Conservation (phyloP, 2,329 filamentous ascomycete species). For the Stemphylium beticola region DNA sequence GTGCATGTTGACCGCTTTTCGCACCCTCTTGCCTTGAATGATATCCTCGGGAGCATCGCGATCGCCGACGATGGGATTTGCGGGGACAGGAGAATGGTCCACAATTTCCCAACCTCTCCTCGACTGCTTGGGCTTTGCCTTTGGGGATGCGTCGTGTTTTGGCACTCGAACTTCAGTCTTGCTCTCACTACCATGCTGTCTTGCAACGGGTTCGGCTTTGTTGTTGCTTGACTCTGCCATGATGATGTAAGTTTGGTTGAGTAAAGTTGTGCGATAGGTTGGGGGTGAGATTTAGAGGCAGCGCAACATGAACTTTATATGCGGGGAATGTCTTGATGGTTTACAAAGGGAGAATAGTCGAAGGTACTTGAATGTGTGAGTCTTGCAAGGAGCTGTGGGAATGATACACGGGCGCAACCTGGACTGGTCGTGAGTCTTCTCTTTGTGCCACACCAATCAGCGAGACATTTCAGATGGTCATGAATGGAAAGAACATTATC, state of each 20-base stretch:
- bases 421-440: neutral
- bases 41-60: neutral
- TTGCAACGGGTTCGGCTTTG: neutral
- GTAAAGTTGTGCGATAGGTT: neutral
- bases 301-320: neutral
- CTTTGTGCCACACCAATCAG: neutral
- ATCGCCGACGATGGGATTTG: neutral
- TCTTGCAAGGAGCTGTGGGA: neutral
- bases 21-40: neutral
- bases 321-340: neutral
- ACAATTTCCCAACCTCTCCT: neutral
- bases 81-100: neutral
- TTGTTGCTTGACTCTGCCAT: neutral
- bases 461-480: neutral
- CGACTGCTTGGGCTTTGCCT: no score
- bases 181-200: neutral
- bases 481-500: neutral
- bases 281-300: neutral
- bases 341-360: neutral
- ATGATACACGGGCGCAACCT: neutral
- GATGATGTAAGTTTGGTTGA: neutral
- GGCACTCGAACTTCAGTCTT: neutral
- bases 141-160: neutral
- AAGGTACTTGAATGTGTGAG: slow-evolving; percentile 2
- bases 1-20: neutral